A percentile compares a stretch with the other conserved stretches of the same genome.
phyloP scores from a whole-genome alignment of 1,284 basidiomycete genomes.

The Ganoderma meredithae region DNA sequence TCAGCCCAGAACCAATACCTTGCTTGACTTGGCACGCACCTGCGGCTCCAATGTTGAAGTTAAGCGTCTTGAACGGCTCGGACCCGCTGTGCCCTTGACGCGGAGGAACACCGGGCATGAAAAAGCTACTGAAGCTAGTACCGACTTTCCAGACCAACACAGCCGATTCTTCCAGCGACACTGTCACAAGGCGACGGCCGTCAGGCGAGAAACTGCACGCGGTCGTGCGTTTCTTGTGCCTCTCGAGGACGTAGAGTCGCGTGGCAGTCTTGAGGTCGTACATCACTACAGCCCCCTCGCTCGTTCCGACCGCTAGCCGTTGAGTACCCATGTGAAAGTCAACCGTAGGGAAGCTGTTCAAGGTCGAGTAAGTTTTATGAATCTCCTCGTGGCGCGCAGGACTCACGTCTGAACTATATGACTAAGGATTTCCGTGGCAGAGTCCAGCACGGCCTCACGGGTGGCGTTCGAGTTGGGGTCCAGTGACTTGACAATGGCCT shows the following conservation, averaged over 20 bases:
- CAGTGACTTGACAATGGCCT: slow-evolving; percentile 96
- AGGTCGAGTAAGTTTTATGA: not conserved
- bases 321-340: slow-evolving; percentile 91
- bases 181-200: slow-evolving; percentile 87
- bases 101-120: slow-evolving; percentile 91
- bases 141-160: slow-evolving; percentile 94
- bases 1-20: not conserved
- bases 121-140: slow-evolving; percentile 85
- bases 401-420: slow-evolving; percentile 88
- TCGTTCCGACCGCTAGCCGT: slow-evolving; percentile 92
- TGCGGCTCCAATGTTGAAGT: slow-evolving; percentile 75
- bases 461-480: slow-evolving; percentile 89
- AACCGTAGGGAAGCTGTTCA: slow-evolving; percentile 76
- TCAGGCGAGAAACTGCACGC: slow-evolving; percentile 93
- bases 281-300: slow-evolving; percentile 93
- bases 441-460: slow-evolving; percentile 88
- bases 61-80: slow-evolving; percentile 85
- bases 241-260: slow-evolving; percentile 93
- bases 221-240: slow-evolving; percentile 81
- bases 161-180: slow-evolving; percentile 84
- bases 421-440: slow-evolving; percentile 92
- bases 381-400: not conserved
- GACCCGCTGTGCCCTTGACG: slow-evolving; percentile 86
- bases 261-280: slow-evolving; percentile 98
- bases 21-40: slow-evolving; percentile 47